phyloP scores from a whole-genome alignment of 2,329 filamentous ascomycete species.

The Phoma herbarum region DNA sequence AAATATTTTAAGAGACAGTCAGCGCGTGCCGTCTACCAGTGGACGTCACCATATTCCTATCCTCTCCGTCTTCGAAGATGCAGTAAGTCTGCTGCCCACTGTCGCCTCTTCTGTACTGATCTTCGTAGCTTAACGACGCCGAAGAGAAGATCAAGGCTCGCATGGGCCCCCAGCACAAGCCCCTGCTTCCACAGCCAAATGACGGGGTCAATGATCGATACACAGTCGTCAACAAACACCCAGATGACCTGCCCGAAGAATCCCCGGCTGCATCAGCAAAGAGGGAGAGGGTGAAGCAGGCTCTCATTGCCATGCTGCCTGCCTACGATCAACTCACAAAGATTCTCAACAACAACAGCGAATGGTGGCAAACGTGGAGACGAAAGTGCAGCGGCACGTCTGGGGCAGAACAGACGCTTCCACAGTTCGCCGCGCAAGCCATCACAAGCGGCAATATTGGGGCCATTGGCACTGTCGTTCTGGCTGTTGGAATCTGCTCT shows the following conservation, averaged over 20 bases:
- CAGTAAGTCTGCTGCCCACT: constrained; percentile 36
- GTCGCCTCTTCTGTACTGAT: constrained; percentile 25
- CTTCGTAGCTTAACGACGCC: constrained; percentile 45
- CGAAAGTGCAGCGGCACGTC: constrained; percentile 55
- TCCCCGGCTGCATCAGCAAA: constrained; percentile 39
- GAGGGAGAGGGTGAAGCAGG: constrained; percentile 48
- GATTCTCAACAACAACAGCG: constrained; percentile 47
- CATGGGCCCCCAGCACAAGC: constrained; percentile 32
- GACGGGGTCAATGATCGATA: constrained; percentile 32
- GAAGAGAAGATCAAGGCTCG: constrained; percentile 44
- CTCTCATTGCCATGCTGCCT: constrained; percentile 47
- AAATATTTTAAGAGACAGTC: constrained; percentile 32
- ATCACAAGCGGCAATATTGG: constrained; percentile 54
- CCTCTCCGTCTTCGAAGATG: constrained; percentile 52
- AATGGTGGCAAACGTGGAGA: constrained; percentile 56
- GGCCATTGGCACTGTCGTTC: constrained; percentile 50
- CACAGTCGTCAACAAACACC: constrained; percentile 44
- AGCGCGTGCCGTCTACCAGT: constrained; percentile 33
- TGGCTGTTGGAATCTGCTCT: constrained; percentile 50
- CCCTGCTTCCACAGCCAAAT: constrained; percentile 26
- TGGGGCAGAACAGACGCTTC: constrained; percentile 47
- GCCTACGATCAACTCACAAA: constrained; percentile 45
- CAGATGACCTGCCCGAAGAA: constrained; percentile 38
- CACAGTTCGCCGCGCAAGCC: constrained; percentile 56
- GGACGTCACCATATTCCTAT: constrained; percentile 49